These are phyloP conservation scores for Globomyces pollinis-pini DNA, from an alignment of 192 early-diverging fungal genomes.

Conservation along the genomic window DNA sequence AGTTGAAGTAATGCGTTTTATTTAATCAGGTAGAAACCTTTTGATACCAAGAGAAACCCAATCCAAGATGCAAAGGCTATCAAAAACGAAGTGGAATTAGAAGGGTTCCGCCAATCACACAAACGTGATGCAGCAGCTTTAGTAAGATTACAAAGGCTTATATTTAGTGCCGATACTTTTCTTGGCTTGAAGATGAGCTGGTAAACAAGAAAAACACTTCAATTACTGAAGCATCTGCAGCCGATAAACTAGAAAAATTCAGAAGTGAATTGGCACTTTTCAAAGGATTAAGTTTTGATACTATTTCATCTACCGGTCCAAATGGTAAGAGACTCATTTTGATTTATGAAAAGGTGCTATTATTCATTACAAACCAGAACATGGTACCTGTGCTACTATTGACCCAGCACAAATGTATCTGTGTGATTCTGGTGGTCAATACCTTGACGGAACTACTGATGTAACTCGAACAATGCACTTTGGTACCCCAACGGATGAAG, in stretches of 20 bases:
- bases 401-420: slow-evolving; percentile 75
- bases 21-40: slow-evolving; percentile 29
- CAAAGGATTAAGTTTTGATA: slow-evolving; percentile 91
- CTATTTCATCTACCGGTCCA: slow-evolving; percentile 92
- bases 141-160: slow-evolving; percentile 28
- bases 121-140: slow-evolving; percentile 83
- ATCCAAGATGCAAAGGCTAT: slow-evolving; percentile 79
- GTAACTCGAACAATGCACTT: slow-evolving; percentile 94
- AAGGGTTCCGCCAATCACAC: slow-evolving; percentile 90
- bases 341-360: no score
- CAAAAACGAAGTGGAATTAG: slow-evolving; percentile 84
- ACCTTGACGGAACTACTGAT: slow-evolving; percentile 93
- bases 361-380: slow-evolving; percentile 94
- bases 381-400: slow-evolving; percentile 68
- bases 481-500: slow-evolving; percentile 68
- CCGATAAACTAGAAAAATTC: slow-evolving; percentile 73
- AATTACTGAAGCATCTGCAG: slow-evolving; percentile 80
- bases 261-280: slow-evolving; percentile 44
- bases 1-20: not conserved
- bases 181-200: slow-evolving; percentile 91
- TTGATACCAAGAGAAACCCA: slow-evolving; percentile 55
- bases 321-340: no score
- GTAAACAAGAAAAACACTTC: slow-evolving; percentile 45
- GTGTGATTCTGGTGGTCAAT: slow-evolving; percentile 96
- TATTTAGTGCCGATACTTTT: slow-evolving; percentile 49